phyloP scores from a whole-genome alignment of 345 rosid genomes.

The Citrus sinensis region DVS_A1.0 CM039161.1:1404001-1404500 shows the following conservation, averaged over 20 bases:
- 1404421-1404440: background rate
- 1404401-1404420: conserved; percentile 51
- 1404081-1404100: conserved; percentile 93
- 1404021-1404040: conserved; percentile 83
- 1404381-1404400: conserved; percentile 88
- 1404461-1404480: background rate
- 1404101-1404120: conserved; percentile 86
- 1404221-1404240: conserved; percentile 23
- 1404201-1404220: conserved; percentile 14
- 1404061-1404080: conserved; percentile 95
- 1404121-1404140: conserved; percentile 83
- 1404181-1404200: conserved; percentile 66
- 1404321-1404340: conserved; percentile 75
- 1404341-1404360: conserved; percentile 96
- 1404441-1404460: background rate
- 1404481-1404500: background rate
- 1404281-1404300: conserved; percentile 88
- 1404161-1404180: conserved; percentile 97
- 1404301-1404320: conserved; percentile 82
- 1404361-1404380: conserved; percentile 82
- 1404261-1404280: conserved; percentile 75
- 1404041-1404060: conserved; percentile 84
- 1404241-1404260: conserved; percentile 42
- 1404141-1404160: conserved; percentile 89
- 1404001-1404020: conserved; percentile 83